Evolutionary conservation across 805 yeast species (phyloP).

Genomic region (Metschnikowia gelsemii): DNA sequence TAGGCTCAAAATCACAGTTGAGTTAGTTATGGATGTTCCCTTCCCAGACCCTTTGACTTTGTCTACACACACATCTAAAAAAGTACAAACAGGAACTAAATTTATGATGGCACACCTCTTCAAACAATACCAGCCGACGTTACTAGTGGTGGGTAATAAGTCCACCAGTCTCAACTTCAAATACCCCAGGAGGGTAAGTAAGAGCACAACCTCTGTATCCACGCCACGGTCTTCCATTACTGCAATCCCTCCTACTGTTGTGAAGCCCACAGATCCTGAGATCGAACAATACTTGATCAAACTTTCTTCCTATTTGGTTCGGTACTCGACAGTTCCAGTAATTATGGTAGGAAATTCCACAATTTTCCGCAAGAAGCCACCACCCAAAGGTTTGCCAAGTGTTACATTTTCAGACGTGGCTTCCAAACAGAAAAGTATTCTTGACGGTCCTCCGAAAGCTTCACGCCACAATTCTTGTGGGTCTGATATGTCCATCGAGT

Average conservation of each 20-base stretch:
- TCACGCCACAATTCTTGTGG: conserved; percentile 16
- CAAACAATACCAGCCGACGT: conserved; percentile 42
- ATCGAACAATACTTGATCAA: conserved; percentile 33
- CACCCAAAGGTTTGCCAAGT: conserved; percentile 7
- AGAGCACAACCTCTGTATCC: conserved; percentile 5
- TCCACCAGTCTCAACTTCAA: conserved; percentile 43
- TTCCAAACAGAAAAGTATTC: conserved; percentile 3
- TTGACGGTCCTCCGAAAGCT: conserved; percentile 1
- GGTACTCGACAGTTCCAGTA: conserved; percentile 41
- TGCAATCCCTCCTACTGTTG: conserved; percentile 1
- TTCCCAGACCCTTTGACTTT: conserved; percentile 12
- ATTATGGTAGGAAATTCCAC: conserved; percentile 36
- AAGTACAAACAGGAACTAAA: conserved; percentile 28
- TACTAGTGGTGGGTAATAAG: conserved; percentile 38
- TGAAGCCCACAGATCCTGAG: conserved; percentile 9
- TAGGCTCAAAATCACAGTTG: conserved; percentile 40
- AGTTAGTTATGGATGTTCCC: conserved; percentile 31
- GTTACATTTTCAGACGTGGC: conserved; percentile 16
- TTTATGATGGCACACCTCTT: conserved; percentile 37
- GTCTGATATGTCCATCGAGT: conserved; percentile 21
- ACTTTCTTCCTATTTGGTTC: conserved; percentile 37
- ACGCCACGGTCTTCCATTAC: conserved; percentile 11
- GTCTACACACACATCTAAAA: conserved; percentile 2
- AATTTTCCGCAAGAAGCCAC: conserved; percentile 14
- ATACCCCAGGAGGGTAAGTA: conserved; percentile 35